Evolutionary conservation across 495 filamentous ascomycete species (phyloP).

Genomic region (Penicillium bialowiezense): DNA sequence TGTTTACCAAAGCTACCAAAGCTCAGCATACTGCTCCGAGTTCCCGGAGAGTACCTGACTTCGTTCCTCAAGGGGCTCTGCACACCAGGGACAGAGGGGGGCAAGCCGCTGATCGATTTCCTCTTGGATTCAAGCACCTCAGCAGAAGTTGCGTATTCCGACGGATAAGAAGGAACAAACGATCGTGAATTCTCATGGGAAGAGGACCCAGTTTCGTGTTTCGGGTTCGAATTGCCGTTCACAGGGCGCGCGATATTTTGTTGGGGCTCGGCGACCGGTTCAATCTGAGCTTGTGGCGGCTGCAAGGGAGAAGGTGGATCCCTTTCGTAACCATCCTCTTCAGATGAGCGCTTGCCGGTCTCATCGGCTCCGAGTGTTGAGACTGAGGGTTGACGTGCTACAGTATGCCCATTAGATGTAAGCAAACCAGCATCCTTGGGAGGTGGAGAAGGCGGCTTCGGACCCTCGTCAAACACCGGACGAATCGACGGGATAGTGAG

Average conservation of each 20-base stretch:
- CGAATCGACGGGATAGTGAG: slow-evolving; percentile 12
- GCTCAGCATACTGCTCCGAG: slow-evolving; percentile 28
- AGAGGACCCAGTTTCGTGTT: background rate
- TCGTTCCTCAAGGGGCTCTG: slow-evolving; percentile 29
- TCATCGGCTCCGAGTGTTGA: slow-evolving; percentile 21
- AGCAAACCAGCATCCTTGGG: background rate
- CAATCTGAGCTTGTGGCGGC: background rate
- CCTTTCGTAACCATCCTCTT: background rate
- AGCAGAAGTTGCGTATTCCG: slow-evolving; percentile 9
- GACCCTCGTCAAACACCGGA: slow-evolving; percentile 13
- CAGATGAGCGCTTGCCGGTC: background rate
- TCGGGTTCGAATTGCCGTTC: slow-evolving; percentile 2
- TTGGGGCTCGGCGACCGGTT: background rate
- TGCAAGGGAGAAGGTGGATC: slow-evolving; percentile 5
- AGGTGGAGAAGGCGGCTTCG: slow-evolving; percentile 4
- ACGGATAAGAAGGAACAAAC: background rate
- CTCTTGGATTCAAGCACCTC: slow-evolving; percentile 22
- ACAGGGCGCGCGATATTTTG: background rate
- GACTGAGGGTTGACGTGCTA: slow-evolving; percentile 15
- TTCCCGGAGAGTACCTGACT: slow-evolving; percentile 25
- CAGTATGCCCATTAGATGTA: background rate
- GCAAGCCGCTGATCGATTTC: slow-evolving; percentile 20
- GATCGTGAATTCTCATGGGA: background rate
- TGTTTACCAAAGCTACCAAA: slow-evolving; percentile 25
- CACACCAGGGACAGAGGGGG: slow-evolving; percentile 16